These are phyloP conservation scores for Wickerhamomyces mucosus DNA, from an alignment of 805 yeast genomes.

Conservation along the genomic window DNA sequence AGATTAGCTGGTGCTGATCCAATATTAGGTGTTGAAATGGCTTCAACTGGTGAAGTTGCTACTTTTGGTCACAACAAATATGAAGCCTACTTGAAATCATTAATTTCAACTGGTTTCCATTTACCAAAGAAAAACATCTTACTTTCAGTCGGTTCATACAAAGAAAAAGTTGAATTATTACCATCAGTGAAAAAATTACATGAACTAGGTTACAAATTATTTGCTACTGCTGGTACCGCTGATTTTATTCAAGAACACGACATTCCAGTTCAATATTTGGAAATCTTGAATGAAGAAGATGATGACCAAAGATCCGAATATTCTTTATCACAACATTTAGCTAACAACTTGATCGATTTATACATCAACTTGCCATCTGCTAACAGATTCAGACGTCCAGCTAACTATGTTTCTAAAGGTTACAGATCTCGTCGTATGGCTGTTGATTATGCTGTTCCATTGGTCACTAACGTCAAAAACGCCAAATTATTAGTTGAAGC, in stretches of 20 bases:
- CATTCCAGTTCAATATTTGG: slow-evolving; percentile 90
- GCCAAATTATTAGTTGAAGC: slow-evolving; percentile 96
- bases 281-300: slow-evolving; percentile 63
- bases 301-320: slow-evolving; percentile 84
- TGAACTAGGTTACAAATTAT: slow-evolving; percentile 80
- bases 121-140: slow-evolving; percentile 91
- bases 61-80: slow-evolving; percentile 92
- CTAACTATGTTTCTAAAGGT: slow-evolving; percentile 95
- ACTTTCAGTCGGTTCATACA: slow-evolving; percentile 91
- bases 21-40: slow-evolving; percentile 97
- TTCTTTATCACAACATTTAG: slow-evolving; percentile 92
- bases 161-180: slow-evolving; percentile 88
- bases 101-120: slow-evolving; percentile 91
- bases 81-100: slow-evolving; percentile 93
- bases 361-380: slow-evolving; percentile 96
- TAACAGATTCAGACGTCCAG: slow-evolving; percentile 97
- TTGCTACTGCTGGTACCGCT: slow-evolving; percentile 99
- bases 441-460: slow-evolving; percentile 94
- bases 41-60: slow-evolving; percentile 98
- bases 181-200: slow-evolving; percentile 77
- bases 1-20: slow-evolving; percentile 98
- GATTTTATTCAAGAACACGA: slow-evolving; percentile 95
- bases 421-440: slow-evolving; percentile 99
- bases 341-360: slow-evolving; percentile 91
- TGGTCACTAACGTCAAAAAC: slow-evolving; percentile 94